Percentiles rank a stretch among this genome's conserved stretches.
These are phyloP conservation scores for Xylariaceae sp. DNA, from an alignment of 2,329 filamentous ascomycete genomes.

Conservation along the genomic window DNA sequence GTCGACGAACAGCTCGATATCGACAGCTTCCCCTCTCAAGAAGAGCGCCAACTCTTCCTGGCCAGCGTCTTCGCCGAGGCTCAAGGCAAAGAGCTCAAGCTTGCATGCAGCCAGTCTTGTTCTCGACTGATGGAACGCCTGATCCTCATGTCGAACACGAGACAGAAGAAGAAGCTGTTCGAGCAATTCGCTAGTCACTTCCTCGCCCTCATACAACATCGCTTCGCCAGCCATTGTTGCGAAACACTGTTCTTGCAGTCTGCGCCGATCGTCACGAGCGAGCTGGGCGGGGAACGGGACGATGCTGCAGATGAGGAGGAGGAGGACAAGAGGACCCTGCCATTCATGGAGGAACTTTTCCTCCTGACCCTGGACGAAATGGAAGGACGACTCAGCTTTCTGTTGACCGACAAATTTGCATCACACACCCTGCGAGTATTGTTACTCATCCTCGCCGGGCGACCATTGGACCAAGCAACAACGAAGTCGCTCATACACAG, in stretches of 20 bases:
- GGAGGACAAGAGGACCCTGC: conserved; percentile 44
- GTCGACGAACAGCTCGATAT: conserved; percentile 86
- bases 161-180: conserved; percentile 84
- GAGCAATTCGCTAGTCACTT: conserved; percentile 83
- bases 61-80: conserved; percentile 84
- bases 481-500: conserved; percentile 78
- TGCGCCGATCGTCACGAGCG: conserved; percentile 72
- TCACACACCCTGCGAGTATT: conserved; percentile 88
- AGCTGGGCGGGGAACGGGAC: conserved; percentile 54
- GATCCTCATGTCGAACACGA: conserved; percentile 72
- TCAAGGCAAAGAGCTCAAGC: conserved; percentile 87
- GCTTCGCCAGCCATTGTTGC: conserved; percentile 96
- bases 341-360: conserved; percentile 80
- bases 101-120: conserved; percentile 92
- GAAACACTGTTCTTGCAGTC: conserved; percentile 86
- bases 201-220: conserved; percentile 83
- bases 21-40: conserved; percentile 76
- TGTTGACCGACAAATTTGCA: conserved; percentile 84
- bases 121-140: conserved; percentile 89
- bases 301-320: conserved; percentile 41
- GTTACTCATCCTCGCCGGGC: conserved; percentile 78
- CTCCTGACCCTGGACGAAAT: conserved; percentile 80
- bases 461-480: conserved; percentile 67
- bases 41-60: conserved; percentile 69
- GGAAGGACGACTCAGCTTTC: conserved; percentile 75